These are phyloP conservation scores for Pontederia paniculata DNA, from an alignment of 176 grass and related monocot genomes.

Conservation along the genomic window DNA sequence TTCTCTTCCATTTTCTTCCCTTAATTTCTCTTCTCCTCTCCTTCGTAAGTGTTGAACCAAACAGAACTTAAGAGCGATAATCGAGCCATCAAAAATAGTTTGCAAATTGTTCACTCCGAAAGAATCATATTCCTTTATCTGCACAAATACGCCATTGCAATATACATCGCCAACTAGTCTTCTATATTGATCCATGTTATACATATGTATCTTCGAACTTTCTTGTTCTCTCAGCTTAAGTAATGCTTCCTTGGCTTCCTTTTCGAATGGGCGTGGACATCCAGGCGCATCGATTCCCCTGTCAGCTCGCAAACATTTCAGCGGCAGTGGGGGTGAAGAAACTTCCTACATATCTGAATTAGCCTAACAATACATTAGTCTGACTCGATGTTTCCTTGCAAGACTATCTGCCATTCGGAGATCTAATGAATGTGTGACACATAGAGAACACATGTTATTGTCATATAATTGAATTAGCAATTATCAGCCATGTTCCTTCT, in stretches of 20 bases:
- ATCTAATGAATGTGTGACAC: slow-evolving; percentile 22
- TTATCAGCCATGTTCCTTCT: not conserved
- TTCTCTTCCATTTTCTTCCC: too few species aligned
- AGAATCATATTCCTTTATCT: slow-evolving; percentile 34
- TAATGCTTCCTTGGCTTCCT: slow-evolving; percentile 40
- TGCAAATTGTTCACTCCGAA: not conserved
- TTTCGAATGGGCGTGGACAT: slow-evolving; percentile 34
- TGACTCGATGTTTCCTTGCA: slow-evolving; percentile 46
- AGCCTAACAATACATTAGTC: slow-evolving; percentile 37
- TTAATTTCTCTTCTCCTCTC: too few species aligned
- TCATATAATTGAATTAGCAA: not conserved
- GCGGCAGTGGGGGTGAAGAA: too few species aligned
- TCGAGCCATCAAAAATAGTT: slow-evolving; percentile 2
- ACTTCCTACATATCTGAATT: not conserved
- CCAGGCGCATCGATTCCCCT: slow-evolving; percentile 68
- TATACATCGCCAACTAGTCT: slow-evolving; percentile 42
- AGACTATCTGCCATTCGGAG: slow-evolving; percentile 30
- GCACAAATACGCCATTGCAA: slow-evolving; percentile 42
- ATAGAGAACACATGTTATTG: not conserved
- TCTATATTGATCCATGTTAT: slow-evolving; percentile 33
- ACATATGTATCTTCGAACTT: slow-evolving; percentile 38
- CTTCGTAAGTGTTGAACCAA: too few species aligned
- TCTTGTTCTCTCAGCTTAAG: slow-evolving; percentile 40
- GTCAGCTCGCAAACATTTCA: slow-evolving; percentile 3
- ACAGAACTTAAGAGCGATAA: not conserved